These are phyloP conservation scores for Tuctoria greenei DNA, from an alignment of 176 grass and related monocot genomes.

Conservation along the genomic window DNA sequence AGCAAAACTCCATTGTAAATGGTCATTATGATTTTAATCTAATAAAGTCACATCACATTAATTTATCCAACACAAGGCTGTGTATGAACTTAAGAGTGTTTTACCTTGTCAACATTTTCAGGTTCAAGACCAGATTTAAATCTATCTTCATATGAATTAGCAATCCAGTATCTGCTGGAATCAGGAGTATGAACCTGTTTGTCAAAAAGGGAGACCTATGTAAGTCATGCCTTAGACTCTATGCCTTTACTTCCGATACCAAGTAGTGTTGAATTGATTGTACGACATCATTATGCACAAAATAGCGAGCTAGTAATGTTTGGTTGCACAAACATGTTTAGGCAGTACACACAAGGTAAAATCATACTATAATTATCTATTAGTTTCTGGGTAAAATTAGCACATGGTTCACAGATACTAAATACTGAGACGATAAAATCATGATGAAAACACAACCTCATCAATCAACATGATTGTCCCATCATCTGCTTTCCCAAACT, in stretches of 20 bases:
- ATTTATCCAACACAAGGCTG: not conserved
- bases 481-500: constrained; percentile 85
- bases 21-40: not conserved
- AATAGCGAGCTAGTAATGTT: not conserved
- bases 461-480: constrained; percentile 89
- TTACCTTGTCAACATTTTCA: constrained; percentile 98
- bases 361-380: not conserved
- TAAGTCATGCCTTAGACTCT: not conserved
- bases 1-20: constrained; percentile 28
- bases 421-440: constrained; percentile 11
- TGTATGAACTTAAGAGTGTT: not conserved
- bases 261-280: not conserved
- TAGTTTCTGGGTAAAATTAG: not conserved
- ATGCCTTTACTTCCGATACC: not conserved
- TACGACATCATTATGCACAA: not conserved
- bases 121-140: constrained; percentile 78
- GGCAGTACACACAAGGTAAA: not conserved
- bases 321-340: not conserved
- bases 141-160: constrained; percentile 76
- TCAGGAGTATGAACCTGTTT: constrained; percentile 94
- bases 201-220: constrained; percentile 10
- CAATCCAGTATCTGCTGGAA: constrained; percentile 97
- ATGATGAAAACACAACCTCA: constrained; percentile 60
- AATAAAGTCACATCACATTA: not conserved
- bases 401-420: not conserved